Conservation (phyloP, 2,329 filamentous ascomycete species). For the Fusarium albosuccineum region DNA sequence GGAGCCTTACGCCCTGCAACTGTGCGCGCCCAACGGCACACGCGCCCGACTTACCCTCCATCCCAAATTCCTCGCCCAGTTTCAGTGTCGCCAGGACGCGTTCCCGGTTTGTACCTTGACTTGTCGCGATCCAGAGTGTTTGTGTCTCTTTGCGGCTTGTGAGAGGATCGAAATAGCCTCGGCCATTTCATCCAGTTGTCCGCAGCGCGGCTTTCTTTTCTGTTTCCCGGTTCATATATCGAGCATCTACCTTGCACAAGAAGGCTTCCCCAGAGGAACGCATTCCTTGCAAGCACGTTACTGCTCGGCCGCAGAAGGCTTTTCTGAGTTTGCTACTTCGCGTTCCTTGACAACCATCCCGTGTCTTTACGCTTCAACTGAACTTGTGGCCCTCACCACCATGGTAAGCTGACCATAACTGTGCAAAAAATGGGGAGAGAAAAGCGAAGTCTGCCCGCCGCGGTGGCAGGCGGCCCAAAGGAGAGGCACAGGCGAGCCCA, state of each 20-base stretch:
- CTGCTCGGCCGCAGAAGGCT: conserved; percentile 31
- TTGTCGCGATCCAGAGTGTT: conserved; percentile 36
- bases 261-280: conserved; percentile 24
- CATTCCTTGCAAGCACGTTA: conserved; percentile 23
- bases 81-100: conserved; percentile 37
- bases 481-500: conserved; percentile 52
- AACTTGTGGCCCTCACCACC: conserved; percentile 34
- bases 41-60: conserved; percentile 39
- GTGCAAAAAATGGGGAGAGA: conserved; percentile 52
- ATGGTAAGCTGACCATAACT: conserved; percentile 47
- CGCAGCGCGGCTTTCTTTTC: conserved; percentile 28
- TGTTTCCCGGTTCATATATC: conserved; percentile 9
- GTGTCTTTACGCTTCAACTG: conserved; percentile 29
- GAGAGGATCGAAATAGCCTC: conserved; percentile 36
- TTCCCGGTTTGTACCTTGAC: conserved; percentile 37
- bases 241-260: conserved; percentile 24
- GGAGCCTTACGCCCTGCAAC: conserved; percentile 44
- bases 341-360: conserved; percentile 26
- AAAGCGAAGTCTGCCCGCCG: conserved; percentile 51
- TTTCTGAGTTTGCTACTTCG: conserved; percentile 35
- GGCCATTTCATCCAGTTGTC: conserved; percentile 38
- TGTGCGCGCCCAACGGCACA: conserved; percentile 47
- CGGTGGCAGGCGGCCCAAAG: conserved; percentile 51
- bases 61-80: conserved; percentile 37
- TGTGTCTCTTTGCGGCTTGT: conserved; percentile 41